These are phyloP conservation scores for Podospora australis DNA, from an alignment of 495 filamentous ascomycete genomes.

Conservation along the genomic window DNA sequence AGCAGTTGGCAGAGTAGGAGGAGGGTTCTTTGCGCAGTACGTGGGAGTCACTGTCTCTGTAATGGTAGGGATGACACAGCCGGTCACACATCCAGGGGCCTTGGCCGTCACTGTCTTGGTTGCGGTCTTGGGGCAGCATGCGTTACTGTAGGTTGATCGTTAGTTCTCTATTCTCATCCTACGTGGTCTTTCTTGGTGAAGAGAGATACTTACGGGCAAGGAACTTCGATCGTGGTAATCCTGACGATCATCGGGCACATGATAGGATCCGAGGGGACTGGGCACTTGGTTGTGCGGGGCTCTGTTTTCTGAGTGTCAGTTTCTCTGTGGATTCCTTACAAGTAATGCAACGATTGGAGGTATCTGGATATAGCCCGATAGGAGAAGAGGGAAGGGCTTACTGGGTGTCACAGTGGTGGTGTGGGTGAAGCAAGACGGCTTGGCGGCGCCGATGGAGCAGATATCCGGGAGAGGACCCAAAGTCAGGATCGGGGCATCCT, in stretches of 20 bases:
- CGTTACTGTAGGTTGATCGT: conserved; percentile 16
- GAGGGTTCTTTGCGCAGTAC: not conserved
- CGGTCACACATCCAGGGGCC: conserved; percentile 14
- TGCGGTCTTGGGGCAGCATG: conserved; percentile 35
- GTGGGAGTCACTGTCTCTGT: conserved; percentile 12
- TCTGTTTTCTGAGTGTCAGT: conserved; percentile 1
- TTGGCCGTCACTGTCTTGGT: conserved; percentile 35
- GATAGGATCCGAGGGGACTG: not conserved
- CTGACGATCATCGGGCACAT: conserved; percentile 24
- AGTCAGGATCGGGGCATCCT: too few species aligned
- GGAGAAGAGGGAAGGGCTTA: too few species aligned
- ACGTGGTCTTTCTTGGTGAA: not conserved
- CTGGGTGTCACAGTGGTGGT: conserved; percentile 8
- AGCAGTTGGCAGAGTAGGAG: not conserved
- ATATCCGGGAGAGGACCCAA: not conserved
- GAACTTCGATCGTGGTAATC: conserved; percentile 24
- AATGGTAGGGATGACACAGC: conserved; percentile 11
- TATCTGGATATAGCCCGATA: too few species aligned
- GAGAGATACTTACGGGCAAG: conserved; percentile 21
- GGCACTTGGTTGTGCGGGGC: conserved; percentile 5
- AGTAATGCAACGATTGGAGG: too few species aligned
- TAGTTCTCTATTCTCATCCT: not conserved
- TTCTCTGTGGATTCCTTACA: not conserved
- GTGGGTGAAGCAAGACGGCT: conserved; percentile 16
- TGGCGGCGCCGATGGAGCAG: not conserved